Base-by-base conservation (phyloP, 306 rosid genomes). In the Ochetophila trinervis region DNA sequence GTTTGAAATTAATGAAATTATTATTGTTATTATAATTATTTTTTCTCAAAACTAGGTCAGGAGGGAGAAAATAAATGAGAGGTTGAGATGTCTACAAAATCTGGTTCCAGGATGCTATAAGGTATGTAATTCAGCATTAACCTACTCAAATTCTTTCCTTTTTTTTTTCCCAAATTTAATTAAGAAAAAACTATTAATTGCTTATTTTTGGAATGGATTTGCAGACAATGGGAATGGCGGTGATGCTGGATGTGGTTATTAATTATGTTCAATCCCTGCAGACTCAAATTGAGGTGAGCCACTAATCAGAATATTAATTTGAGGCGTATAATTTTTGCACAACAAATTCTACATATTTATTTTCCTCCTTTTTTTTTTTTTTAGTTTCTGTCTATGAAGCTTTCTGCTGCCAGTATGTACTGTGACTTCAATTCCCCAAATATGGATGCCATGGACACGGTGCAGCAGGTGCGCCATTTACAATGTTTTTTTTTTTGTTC, bases 211-310 rank as follows among this genome's bases (percentile, higher is more conserved):
- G 2, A 27, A 15, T 58, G 5, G 12, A 24, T 62, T 56, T 11
- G 68, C 79, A 87, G 95, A 71, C 85, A 40, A 87, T 87, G 95
- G 95, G 90, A 55, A 82, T 85, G 95, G 86, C 86, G 15, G 84
- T 78, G 7, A 85, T 87, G 95, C 60, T 87, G 55, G 95, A 85
- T 76, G 95, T 80, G 70, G 85, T 85, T 40, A 85, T 80, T 77
- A 70, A 80, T 48, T 87, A 87, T 67, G 79, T 87, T 59, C 90
- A 82, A 23, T 84, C 95, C 11, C 80, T 87, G 32, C 85, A 85
- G 68, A 82, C 74, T 34, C 90, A 84, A 66, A 82, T 84, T 69
- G 86, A 87, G 86, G 94, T 84, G 8, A 3, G 11, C 10, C 17
- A 35, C 4, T 50, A 17, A 7, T 50, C 3, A 16, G n/a, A 4